These are phyloP conservation scores for Plasmodium berghei DNA, from an alignment of 169 alveolate species.

Conservation along the genomic window DNA sequence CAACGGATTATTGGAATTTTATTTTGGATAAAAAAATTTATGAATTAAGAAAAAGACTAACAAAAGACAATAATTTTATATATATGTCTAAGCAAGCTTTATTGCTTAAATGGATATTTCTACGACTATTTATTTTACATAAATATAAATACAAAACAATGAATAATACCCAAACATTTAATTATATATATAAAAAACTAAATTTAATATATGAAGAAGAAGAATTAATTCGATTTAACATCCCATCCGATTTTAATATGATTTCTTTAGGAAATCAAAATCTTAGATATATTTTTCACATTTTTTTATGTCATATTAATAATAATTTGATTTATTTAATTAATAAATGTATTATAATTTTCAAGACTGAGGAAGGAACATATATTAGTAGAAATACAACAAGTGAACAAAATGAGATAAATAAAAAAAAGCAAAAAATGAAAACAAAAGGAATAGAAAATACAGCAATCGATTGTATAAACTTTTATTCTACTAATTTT, in stretches of 20 bases:
- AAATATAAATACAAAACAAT: slow-evolving; percentile 30
- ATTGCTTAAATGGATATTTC: slow-evolving; percentile 40
- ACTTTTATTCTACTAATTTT: slow-evolving; percentile 22
- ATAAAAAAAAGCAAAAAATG: not conserved
- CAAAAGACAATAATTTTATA: slow-evolving; percentile 17
- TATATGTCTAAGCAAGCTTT: slow-evolving; percentile 50
- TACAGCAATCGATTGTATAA: slow-evolving; percentile 18
- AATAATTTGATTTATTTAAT: not conserved
- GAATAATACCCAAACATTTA: slow-evolving; percentile 6
- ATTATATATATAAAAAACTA: slow-evolving; percentile 35
- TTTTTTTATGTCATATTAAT: slow-evolving; percentile 9
- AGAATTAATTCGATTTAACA: slow-evolving; percentile 1
- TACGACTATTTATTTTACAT: slow-evolving; percentile 36
- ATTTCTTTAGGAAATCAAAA: slow-evolving; percentile 1
- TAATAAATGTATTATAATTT: not conserved
- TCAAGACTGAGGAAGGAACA: not conserved
- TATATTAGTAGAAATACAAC: not conserved
- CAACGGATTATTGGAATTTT: not conserved
- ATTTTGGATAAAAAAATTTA: slow-evolving; percentile 1
- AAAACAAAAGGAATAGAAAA: not conserved
- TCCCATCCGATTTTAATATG: slow-evolving; percentile 2
- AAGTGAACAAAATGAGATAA: not conserved
- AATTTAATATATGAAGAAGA: slow-evolving; percentile 13
- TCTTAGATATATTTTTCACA: slow-evolving; percentile 9
- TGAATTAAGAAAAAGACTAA: slow-evolving; percentile 10